Conservation (phyloP, 257 asterid genomes). For the Mentha longifolia region DNA sequence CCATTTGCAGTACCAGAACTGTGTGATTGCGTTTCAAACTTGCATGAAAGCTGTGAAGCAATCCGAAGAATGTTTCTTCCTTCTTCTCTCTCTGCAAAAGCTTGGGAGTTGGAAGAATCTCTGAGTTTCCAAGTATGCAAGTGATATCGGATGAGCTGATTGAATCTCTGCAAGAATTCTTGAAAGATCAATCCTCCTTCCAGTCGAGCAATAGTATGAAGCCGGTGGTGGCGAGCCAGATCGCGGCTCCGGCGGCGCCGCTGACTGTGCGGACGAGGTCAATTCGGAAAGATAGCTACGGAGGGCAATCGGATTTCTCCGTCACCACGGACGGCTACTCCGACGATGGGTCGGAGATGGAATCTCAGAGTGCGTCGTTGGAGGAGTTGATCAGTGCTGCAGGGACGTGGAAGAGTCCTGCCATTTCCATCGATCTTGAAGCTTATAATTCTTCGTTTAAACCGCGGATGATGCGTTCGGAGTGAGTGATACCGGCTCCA, state of each 20-base stretch:
- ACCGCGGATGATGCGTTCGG: conserved; percentile 38
- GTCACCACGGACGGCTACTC: conserved; percentile 45
- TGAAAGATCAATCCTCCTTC: conserved; percentile 82
- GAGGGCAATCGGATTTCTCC: conserved; percentile 57
- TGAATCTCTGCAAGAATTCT: conserved; percentile 69
- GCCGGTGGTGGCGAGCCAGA: conserved; percentile 35
- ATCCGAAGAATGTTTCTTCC: conserved; percentile 64
- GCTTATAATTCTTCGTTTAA: conserved; percentile 43
- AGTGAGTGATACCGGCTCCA: conserved; percentile 57
- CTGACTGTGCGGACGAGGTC: conserved; percentile 27
- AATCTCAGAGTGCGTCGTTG: conserved; percentile 62
- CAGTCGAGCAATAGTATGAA: conserved; percentile 31
- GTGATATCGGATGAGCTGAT: conserved; percentile 64
- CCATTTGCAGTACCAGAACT: conserved; percentile 66
- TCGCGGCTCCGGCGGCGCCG: conserved; percentile 34
- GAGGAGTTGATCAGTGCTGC: conserved; percentile 77
- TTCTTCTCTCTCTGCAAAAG: conserved; percentile 62
- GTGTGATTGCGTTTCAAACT: conserved; percentile 67
- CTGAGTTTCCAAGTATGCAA: conserved; percentile 74
- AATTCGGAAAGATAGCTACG: conserved; percentile 37
- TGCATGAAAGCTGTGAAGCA: conserved; percentile 74
- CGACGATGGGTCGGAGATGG: conserved; percentile 43
- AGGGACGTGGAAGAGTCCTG: conserved; percentile 47
- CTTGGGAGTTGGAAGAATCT: conserved; percentile 68
- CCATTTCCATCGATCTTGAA: conserved; percentile 80